These are phyloP conservation scores for Stephania japonica DNA, from an alignment of 164 flowering plant genomes.

Conservation along the genomic window DNA sequence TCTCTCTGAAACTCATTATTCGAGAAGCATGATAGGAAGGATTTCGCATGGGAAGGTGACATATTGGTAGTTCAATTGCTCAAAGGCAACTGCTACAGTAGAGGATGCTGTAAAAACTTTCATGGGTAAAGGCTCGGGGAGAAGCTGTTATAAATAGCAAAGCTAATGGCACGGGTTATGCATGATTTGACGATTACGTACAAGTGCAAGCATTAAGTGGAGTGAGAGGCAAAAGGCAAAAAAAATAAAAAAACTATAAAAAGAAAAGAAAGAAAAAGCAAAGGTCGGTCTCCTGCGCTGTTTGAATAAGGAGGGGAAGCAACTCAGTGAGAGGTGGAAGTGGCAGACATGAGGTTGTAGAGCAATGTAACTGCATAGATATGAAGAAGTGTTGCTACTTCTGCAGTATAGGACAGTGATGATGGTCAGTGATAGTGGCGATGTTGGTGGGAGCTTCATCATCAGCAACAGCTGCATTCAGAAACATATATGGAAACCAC, in stretches of 20 bases:
- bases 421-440: conserved; percentile 21
- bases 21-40: conserved; percentile 51
- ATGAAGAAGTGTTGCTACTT: conserved; percentile 1
- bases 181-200: background rate
- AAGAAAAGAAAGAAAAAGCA: conserved; percentile 7
- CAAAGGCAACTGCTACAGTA: conserved; percentile 11
- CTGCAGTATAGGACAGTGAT: background rate
- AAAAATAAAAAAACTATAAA: too few species aligned
- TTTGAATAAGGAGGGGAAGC: conserved; percentile 9
- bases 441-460: conserved; percentile 35
- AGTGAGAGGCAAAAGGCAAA: conserved; percentile 2
- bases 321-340: conserved; percentile 24
- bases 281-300: conserved; percentile 14
- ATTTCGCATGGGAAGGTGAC: conserved; percentile 43
- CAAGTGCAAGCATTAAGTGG: conserved; percentile 5
- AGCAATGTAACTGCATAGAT: conserved; percentile 29
- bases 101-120: conserved; percentile 21
- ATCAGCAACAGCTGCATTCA: conserved; percentile 22
- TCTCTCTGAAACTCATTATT: conserved; percentile 40
- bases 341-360: conserved; percentile 48
- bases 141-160: conserved; percentile 26
- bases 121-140: conserved; percentile 13
- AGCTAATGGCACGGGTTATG: conserved; percentile 19
- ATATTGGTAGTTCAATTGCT: conserved; percentile 23
- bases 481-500: conserved; percentile 12